These are phyloP conservation scores for Candida anutae DNA, from an alignment of 1,139 yeast genomes.

Conservation along the genomic window DNA sequence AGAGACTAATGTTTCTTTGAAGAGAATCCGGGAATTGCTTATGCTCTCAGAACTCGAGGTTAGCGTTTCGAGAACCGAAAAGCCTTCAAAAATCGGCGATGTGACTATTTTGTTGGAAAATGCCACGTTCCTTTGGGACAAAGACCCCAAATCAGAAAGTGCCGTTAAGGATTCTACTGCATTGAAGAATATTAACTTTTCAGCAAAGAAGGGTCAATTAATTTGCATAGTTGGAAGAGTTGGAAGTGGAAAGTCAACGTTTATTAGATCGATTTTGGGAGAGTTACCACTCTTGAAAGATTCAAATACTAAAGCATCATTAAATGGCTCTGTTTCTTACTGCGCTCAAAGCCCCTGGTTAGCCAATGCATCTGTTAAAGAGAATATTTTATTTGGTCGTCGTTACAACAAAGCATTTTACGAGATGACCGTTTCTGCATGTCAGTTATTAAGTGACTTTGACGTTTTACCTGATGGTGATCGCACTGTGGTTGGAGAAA, in stretches of 20 bases:
- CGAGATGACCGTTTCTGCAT: conserved; percentile 26
- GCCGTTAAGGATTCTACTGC: conserved; percentile 26
- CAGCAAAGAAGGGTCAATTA: conserved; percentile 51
- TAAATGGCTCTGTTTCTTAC: conserved; percentile 15
- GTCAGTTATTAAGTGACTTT: conserved; percentile 29
- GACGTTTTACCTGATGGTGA: conserved; percentile 34
- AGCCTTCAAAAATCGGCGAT: conserved; percentile 1
- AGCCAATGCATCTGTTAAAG: conserved; percentile 31
- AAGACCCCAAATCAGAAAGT: conserved; percentile 10
- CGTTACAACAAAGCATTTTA: conserved; percentile 20
- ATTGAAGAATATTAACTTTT: conserved; percentile 42
- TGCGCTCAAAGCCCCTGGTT: conserved; percentile 32
- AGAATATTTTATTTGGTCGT: conserved; percentile 35
- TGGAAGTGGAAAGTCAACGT: conserved; percentile 75
- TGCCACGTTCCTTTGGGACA: conserved; percentile 19
- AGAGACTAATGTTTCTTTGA: conserved; percentile 16
- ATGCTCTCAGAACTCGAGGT: conserved; percentile 15
- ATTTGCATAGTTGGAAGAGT: conserved; percentile 73
- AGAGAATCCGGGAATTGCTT: conserved; percentile 16
- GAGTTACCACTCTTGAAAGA: conserved; percentile 23
- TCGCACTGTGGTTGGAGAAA: conserved; percentile 35
- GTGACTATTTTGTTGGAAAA: conserved; percentile 11
- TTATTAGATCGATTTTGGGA: conserved; percentile 56
- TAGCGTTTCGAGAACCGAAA: conserved; percentile 7
- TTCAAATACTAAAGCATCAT: conserved; percentile 5